Base-by-base conservation (phyloP, 2,329 filamentous ascomycete genomes). In the Torrubiella hemipterigena region DNA sequence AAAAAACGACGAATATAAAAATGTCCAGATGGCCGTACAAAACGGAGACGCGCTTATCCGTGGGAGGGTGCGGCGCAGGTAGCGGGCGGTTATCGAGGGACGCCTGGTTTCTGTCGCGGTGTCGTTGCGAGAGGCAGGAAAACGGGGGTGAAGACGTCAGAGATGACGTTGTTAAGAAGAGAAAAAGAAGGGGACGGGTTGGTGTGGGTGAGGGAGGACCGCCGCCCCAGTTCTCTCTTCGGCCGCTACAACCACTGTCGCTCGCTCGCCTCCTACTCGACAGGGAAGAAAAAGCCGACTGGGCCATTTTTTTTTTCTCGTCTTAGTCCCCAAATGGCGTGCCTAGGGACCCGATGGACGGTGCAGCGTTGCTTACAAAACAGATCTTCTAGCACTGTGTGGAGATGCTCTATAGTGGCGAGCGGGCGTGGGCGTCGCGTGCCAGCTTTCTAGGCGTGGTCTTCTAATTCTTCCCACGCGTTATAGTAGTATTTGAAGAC, bases 91-190 rank as follows among this genome's bases (percentile, higher is more conserved):
- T n/a, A n/a, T 17, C n/a, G 16, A 25, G 31, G 27, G 9, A 28
- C 15, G 37, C 48, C 47, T 50, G 50, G 46, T 45, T 45, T 39
- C 47, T 44, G 38, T 38, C 44, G 39, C 42, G 48, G 49, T 42
- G 49, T 49, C 49, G 32, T 48, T 51, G 48, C 50, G 52, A 54
- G 45, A 45, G 48, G 49, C 45, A 52, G 47, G 22, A 24, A 50
- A 49, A 45, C 35, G 39, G 42, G 49, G 46, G 40, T 46, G 49
- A 60, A 61, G 57, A 61, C 58, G 58, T 61, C 58, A 61, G 58
- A 60, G 58, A 61, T 61, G 58, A 61, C 58, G 58, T 61, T 61
- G 55, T 51, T 50, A 47, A 44, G 47, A 42, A 38, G 30, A 37
- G 42, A 40, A 42, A 47, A 44, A 54, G 54, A 49, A 49, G 50